Percentiles rank a stretch among this genome's conserved stretches.
Conservation (phyloP, 1,139 yeast species). For the Pichia inconspicua region DNA sequence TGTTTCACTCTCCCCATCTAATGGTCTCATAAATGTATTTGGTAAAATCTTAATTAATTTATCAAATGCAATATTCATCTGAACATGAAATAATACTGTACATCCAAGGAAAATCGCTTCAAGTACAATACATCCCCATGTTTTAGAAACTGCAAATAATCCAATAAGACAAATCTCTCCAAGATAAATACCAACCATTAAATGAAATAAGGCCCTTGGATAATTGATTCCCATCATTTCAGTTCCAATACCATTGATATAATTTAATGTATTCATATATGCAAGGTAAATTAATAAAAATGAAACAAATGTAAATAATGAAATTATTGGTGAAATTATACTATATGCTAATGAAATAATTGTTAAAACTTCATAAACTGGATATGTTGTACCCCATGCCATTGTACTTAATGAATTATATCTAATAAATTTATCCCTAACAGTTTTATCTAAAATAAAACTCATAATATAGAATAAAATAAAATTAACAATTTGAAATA, state of each 20-base stretch:
- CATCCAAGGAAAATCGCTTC: conserved; percentile 36
- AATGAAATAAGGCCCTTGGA: conserved; percentile 65
- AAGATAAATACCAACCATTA: conserved; percentile 73
- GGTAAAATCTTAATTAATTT: conserved; percentile 54
- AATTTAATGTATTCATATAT: conserved; percentile 60
- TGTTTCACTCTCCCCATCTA: conserved; percentile 63
- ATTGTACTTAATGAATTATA: conserved; percentile 19
- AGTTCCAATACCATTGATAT: conserved; percentile 42
- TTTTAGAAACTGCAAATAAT: conserved; percentile 52
- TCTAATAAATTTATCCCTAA: conserved; percentile 47
- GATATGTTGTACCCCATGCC: conserved; percentile 71
- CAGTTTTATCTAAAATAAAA: conserved; percentile 34
- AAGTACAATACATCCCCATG: conserved; percentile 34
- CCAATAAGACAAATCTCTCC: conserved; percentile 75
- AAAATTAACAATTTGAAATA: conserved; percentile 32
- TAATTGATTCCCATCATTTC: conserved; percentile 68
- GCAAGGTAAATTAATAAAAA: conserved; percentile 49
- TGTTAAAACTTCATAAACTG: conserved; percentile 67
- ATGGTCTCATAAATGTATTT: conserved; percentile 58
- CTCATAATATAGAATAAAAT: conserved; percentile 44
- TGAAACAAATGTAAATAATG: conserved; percentile 53
- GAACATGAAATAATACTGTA: conserved; percentile 35
- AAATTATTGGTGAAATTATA: conserved; percentile 69
- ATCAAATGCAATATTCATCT: conserved; percentile 37
- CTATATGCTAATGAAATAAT: conserved; percentile 72